Evolutionary conservation across 768 basidiomycete genomes (phyloP).

Genomic region (Pleurotus citrinopileatus): DNA sequence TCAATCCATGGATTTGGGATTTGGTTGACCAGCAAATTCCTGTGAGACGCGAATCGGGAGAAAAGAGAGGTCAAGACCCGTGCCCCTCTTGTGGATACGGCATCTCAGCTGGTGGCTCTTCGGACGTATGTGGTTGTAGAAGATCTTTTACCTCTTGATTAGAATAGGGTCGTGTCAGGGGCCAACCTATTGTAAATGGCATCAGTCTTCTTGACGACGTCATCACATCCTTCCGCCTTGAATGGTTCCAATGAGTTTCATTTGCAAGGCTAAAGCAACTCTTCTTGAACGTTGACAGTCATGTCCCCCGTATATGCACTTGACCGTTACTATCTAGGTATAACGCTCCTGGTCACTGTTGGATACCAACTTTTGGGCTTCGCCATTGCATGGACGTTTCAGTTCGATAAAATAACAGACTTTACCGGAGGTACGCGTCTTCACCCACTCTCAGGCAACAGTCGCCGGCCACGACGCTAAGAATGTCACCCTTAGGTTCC

Average conservation of each 20-base stretch:
- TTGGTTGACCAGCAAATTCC: constrained; percentile 25
- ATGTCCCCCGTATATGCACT: constrained; percentile 5
- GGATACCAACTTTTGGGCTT: constrained; percentile 63
- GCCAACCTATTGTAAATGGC: too few species aligned
- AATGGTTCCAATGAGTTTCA: too few species aligned
- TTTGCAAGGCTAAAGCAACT: too few species aligned
- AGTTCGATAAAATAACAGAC: constrained; percentile 76
- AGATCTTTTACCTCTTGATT: too few species aligned
- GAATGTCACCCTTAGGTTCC: constrained; percentile 42
- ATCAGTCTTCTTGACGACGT: too few species aligned
- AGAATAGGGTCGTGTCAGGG: too few species aligned
- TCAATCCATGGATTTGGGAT: constrained; percentile 42
- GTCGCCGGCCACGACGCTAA: too few species aligned
- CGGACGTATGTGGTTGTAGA: constrained; percentile 10
- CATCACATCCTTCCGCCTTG: too few species aligned
- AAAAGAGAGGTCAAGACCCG: not conserved
- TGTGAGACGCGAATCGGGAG: not conserved
- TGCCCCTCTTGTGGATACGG: constrained; percentile 12
- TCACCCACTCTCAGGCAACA: too few species aligned
- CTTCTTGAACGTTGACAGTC: not conserved
- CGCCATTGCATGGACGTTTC: constrained; percentile 62
- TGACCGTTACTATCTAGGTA: constrained; percentile 37
- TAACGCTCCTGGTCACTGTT: constrained; percentile 51
- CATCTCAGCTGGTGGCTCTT: constrained; percentile 1
- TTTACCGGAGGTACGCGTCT: constrained; percentile 52